A percentile compares a stretch with the other conserved stretches of the same genome.
Conservation (phyloP, 306 rosid species). For the Sicyos edulis region DNA sequence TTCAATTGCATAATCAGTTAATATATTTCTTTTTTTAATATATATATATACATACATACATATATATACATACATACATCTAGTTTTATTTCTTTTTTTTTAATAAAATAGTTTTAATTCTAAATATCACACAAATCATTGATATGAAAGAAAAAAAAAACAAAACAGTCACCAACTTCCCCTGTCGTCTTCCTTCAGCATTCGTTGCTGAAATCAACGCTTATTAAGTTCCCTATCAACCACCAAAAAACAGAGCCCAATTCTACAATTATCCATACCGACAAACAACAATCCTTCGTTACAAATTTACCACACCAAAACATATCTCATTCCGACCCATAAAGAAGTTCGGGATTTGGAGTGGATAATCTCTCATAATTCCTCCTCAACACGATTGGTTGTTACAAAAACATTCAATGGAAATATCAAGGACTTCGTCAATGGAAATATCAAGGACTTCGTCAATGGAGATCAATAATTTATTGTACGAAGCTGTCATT, state of each 20-base stretch:
- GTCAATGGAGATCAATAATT: slow-evolving; percentile 10
- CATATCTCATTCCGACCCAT: not conserved
- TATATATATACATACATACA: too few species aligned
- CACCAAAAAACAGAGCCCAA: not conserved
- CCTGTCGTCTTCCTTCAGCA: not conserved
- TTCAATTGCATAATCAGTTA: too few species aligned
- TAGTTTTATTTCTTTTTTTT: too few species aligned
- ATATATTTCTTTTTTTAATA: too few species aligned
- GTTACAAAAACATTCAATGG: not conserved
- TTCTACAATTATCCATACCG: not conserved
- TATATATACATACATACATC: too few species aligned
- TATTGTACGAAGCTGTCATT: not conserved
- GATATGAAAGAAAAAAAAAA: not conserved
- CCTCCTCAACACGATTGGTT: not conserved
- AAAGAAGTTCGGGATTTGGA: too few species aligned
- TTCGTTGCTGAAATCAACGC: not conserved
- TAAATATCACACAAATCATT: too few species aligned
- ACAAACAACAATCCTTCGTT: not conserved
- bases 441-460: too few species aligned
- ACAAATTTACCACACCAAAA: not conserved
- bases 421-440: not conserved
- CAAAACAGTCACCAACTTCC: not conserved
- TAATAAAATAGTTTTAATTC: too few species aligned
- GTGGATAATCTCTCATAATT: not conserved
- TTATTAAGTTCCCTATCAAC: too few species aligned